A percentile compares a stretch with the other conserved stretches of the same genome.
Evolutionary conservation across 345 rosid species (phyloP).

Genomic region (Bretschneidera sinensis): DNA sequence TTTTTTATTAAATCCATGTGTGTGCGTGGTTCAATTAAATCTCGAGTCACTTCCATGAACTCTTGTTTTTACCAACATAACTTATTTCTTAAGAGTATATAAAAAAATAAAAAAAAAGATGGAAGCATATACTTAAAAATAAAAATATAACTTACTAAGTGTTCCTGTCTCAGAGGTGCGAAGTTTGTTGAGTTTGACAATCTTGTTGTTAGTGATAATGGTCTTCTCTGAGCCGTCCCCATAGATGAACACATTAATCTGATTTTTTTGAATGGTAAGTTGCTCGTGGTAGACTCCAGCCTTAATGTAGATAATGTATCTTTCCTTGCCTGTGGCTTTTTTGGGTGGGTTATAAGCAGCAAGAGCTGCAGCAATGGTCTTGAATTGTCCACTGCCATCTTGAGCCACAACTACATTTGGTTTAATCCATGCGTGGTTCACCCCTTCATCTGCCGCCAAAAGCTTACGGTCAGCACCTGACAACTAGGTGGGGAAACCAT

Average conservation of each 20-base stretch:
- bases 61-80: too few species aligned
- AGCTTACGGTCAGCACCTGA: constrained; percentile 57
- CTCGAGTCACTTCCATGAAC: too few species aligned
- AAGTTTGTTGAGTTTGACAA: constrained; percentile 35
- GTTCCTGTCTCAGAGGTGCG: constrained; percentile 52
- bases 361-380: constrained; percentile 48
- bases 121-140: neutral
- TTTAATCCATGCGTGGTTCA: constrained; percentile 18
- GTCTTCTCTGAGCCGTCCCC: constrained; percentile 76
- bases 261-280: constrained; percentile 36
- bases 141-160: constrained; percentile 26
- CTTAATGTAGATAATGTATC: constrained; percentile 60
- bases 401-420: constrained; percentile 65
- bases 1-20: too few species aligned
- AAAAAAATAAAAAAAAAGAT: too few species aligned
- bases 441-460: constrained; percentile 25
- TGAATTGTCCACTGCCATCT: constrained; percentile 76
- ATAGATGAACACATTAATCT: constrained; percentile 52
- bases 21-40: too few species aligned
- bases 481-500: constrained; percentile 57
- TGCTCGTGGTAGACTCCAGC: constrained; percentile 55
- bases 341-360: constrained; percentile 30
- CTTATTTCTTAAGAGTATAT: too few species aligned
- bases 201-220: constrained; percentile 46
- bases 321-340: constrained; percentile 17